Base-by-base conservation (phyloP, 2,329 filamentous ascomycete species). In the Cylindrodendrum hubeiense region DNA sequence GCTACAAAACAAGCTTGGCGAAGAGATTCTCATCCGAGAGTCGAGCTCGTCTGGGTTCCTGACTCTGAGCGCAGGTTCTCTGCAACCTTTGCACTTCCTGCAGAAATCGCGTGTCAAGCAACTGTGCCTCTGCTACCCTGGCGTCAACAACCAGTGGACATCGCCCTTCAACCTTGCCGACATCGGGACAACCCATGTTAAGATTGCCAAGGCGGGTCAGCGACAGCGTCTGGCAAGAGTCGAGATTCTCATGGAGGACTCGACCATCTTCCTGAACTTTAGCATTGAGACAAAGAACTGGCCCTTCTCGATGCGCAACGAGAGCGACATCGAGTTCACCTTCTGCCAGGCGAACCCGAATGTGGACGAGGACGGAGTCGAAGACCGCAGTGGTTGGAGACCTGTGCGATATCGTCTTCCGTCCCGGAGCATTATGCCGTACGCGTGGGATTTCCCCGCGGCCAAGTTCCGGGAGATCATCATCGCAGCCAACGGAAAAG, bases 281-380 rank as follows among this genome's bases (percentile, higher is more conserved):
- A 96, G 90, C 75, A 85, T 95, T 71, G 96, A 99, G 81, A 94
- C 89, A 6, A 97, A 96, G 79, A 94, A 97, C 76, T 99, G 96
- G 96, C 96, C 96, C 0, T 99, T 96, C 81, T 98, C 95, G 0
- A 98, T 99, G 91, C 92, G 96, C 69, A 99, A 99, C 76, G 96
- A 98, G 82, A 98, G 95, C 75, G 95, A 98, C 75, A 92, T 92
- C 24, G 96, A 98, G 76, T 98, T 98, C 79, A 91, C 95, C 52
- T 99, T 99, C 82, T 97, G 92, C 84, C 96, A 99, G 79, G 93
- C 94, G 19, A 92, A 98, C 74, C 96, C 96, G 5, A 97, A 95
- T 72, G 83, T 97, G 10, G 95, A 97, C 65, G 95, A 98, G 67
- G 95, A 98, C 65, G 95, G 95, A 60, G 86, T 87, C 5, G 91